Base-by-base conservation (phyloP, 1,284 basidiomycete species). In the Microbotryum lychnidis-dioicae region DNA sequence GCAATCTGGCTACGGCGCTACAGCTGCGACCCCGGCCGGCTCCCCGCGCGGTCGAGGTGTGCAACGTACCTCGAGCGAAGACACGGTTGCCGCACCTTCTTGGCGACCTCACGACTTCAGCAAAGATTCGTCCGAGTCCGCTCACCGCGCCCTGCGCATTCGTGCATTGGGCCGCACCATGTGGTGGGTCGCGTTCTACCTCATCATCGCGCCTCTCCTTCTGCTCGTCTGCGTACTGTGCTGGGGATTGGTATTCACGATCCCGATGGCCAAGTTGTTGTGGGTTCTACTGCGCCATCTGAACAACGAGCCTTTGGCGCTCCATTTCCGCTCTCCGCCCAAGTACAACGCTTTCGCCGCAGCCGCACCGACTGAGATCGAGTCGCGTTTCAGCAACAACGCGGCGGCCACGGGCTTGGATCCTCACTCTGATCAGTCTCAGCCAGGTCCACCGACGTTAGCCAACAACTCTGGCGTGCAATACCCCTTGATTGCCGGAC, bases 261-360 rank as follows among this genome's bases (percentile, higher is more conserved):
- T 98, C 65, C 96, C 96, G 8, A 99, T 98, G 96, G 96, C 93
- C 44, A 94, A 89, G 76, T 81, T 98, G 52, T 90, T 86, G 66
- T 98, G 94, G 93, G 89, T 85, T 18, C 81, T 99, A 48, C 81
- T 98, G 73, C 85, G 86, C 60, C 83, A 91, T 73, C 80, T 99
- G 53, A 86, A 87, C 70, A 78, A 80, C 60, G 85, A 87, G 65
- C 92, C 96, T 0, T 84, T 87, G 21, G 83, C 83, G 52, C 87
- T 98, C 69, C 89, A 93, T 64, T 98, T 99, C 80, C 91, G 92
- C 67, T 83, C 88, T 14, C 85, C 87, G 20, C 86, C 89, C 1
- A 61, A 64, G 42, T 69, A 62, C 80, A 80, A 18, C 20, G 72
- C 70, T 29, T 67, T 66, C 21, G 58, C 54, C 37, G 33, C 49